Conservation (phyloP, 2,329 filamentous ascomycete genomes). For the Samsoniella hepiali region DNA sequence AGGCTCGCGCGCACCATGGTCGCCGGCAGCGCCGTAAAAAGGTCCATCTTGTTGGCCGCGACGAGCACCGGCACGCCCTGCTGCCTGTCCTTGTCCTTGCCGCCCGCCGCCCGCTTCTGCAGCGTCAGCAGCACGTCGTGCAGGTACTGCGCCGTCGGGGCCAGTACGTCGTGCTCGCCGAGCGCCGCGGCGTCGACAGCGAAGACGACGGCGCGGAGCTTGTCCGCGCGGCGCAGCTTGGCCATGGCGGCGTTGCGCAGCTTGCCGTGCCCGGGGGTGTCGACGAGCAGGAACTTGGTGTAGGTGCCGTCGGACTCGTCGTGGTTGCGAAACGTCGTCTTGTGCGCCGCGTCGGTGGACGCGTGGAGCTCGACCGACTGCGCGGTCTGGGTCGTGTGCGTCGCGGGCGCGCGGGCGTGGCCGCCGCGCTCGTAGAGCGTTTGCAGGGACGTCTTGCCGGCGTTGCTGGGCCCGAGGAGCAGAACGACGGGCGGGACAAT, state of each 20-base stretch:
- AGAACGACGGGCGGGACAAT: constrained; percentile 72
- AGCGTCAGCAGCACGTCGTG: constrained; percentile 83
- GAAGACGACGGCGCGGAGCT: constrained; percentile 74
- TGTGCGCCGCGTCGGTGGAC: constrained; percentile 43
- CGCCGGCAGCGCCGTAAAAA: constrained; percentile 87
- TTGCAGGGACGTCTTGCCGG: constrained; percentile 86
- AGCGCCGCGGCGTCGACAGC: constrained; percentile 80
- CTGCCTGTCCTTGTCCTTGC: constrained; percentile 31
- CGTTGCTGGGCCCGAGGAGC: constrained; percentile 74
- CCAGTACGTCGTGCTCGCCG: constrained; percentile 56
- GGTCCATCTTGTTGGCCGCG: constrained; percentile 91
- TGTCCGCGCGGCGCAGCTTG: constrained; percentile 42
- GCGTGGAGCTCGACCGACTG: constrained; percentile 55
- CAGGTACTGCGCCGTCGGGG: constrained; percentile 76
- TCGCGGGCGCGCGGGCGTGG: constrained; percentile 32
- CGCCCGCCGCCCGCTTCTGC: constrained; percentile 64
- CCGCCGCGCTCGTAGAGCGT: constrained; percentile 64
- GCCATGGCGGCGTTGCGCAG: constrained; percentile 68
- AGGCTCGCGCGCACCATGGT: constrained; percentile 70
- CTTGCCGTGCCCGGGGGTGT: constrained; percentile 95
- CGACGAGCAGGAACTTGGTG: constrained; percentile 71
- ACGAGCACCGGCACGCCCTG: constrained; percentile 68
- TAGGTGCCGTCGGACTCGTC: constrained; percentile 54
- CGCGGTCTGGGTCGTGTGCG: constrained; percentile 54
- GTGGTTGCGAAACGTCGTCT: constrained; percentile 51